These are phyloP conservation scores for Hypericum androsaemum DNA, from an alignment of 345 rosid genomes.

Conservation along the genomic window DNA sequence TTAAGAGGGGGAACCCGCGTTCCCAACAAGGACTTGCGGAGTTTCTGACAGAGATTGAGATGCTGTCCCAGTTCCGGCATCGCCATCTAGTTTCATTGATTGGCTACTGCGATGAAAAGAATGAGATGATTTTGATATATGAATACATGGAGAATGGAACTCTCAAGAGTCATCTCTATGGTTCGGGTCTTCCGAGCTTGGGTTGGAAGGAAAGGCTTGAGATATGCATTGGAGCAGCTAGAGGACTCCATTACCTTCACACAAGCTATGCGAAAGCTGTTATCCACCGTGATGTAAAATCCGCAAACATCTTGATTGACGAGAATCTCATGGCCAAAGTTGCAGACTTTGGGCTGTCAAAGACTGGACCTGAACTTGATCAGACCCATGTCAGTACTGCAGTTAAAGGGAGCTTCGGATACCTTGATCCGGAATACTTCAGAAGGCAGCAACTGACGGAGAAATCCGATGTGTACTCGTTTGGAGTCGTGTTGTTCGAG, in stretches of 20 bases:
- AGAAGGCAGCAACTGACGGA: constrained; percentile 43
- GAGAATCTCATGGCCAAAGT: constrained; percentile 64
- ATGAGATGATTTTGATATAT: constrained; percentile 61
- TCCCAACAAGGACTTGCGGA: constrained; percentile 49
- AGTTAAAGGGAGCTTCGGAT: constrained; percentile 68
- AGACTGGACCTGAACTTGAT: constrained; percentile 54
- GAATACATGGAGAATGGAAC: constrained; percentile 73
- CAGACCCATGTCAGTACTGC: constrained; percentile 70
- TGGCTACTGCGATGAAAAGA: constrained; percentile 51
- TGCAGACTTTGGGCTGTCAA: constrained; percentile 65
- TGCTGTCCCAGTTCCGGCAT: constrained; percentile 64
- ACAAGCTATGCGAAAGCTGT: constrained; percentile 51
- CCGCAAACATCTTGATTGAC: constrained; percentile 57
- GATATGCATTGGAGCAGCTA: constrained; percentile 58
- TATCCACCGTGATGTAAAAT: constrained; percentile 67
- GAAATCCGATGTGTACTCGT: constrained; percentile 61
- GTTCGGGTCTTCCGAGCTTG: constrained; percentile 26
- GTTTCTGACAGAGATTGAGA: constrained; percentile 55
- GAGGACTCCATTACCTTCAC: constrained; percentile 70
- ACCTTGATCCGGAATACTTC: constrained; percentile 58
- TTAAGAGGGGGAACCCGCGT: constrained; percentile 48
- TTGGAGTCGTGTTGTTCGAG: constrained; percentile 64
- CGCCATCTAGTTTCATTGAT: constrained; percentile 62
- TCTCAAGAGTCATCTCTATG: constrained; percentile 47
- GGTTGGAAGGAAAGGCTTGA: constrained; percentile 59